Evolutionary conservation across 2,329 filamentous ascomycete genomes (phyloP), one percentile per base, ranked within the genome.

Genomic region (Cercospora brassicicola): DNA sequence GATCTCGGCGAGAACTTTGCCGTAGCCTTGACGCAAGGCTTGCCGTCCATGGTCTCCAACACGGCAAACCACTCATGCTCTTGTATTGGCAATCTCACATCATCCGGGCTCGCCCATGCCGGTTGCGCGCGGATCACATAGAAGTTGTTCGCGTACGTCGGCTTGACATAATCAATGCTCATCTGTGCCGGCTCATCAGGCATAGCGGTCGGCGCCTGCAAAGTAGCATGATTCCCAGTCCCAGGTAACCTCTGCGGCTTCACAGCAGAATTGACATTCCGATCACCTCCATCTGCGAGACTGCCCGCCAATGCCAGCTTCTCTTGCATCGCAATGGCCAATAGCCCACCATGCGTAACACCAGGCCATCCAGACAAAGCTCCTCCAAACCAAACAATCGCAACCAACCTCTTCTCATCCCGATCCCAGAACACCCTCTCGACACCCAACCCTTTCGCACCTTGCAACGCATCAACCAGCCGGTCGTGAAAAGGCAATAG

Each of bases 301-400:
- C 72, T 89, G 79, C 73, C 86, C 84, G 87, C 88, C 53, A 89
- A 83, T n/a, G 88, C 88, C 69, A 92, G 82, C 62, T 85, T 86
- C 81, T 93, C 91, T 77, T 91, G 87, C 42, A 93, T 79, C 3
- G 91, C 78, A 0, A 89, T 92, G 7, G 89, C 89, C 59, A 91
- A 83, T 6, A 85, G 83, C 13, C 91, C 91, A 65, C 91, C 91
- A 80, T 94, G 91, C 62, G 88, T 87, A 48, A 91, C 83, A 11
- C 86, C 85, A 1, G 91, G 91, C 89, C 90, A 94, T 3, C 91
- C 91, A 59, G 85, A 82, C 20, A 90, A 76, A 0, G 83, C 86
- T n/a, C 82, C 78, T 6, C 91, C 91, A 64, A 93, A 84, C 82
- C 85, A 91, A 4, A 93, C 81, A n/a, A 93, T 83, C 60, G 84